Evolutionary conservation across 495 filamentous ascomycete species (phyloP).

Genomic region (Penicillium roqueforti): DNA sequence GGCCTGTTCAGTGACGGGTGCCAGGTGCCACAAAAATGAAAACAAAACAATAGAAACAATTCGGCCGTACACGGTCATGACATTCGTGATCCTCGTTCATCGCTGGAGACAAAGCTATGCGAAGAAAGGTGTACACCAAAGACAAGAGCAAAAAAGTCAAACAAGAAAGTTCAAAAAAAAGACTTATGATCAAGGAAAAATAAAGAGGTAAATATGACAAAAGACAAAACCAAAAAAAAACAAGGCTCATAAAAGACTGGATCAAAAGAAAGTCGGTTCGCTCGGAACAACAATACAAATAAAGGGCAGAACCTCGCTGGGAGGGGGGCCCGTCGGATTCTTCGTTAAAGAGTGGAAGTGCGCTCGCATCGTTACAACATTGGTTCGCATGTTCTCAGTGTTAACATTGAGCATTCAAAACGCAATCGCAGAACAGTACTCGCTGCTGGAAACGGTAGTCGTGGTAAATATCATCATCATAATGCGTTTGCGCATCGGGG

Average conservation of each 20-base stretch:
- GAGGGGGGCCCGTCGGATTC: constrained; percentile 12
- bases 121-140: constrained; percentile 42
- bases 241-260: constrained; percentile 18
- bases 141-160: constrained; percentile 14
- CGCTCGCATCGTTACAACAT: constrained; percentile 26
- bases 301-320: constrained; percentile 16
- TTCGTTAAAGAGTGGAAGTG: constrained; percentile 22
- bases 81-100: constrained; percentile 49
- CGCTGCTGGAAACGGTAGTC: constrained; percentile 22
- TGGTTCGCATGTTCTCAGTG: constrained; percentile 19
- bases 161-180: constrained; percentile 11
- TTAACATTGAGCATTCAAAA: constrained; percentile 13
- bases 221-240: constrained; percentile 22
- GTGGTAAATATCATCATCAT: constrained; percentile 32
- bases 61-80: constrained; percentile 48
- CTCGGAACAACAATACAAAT: constrained; percentile 18
- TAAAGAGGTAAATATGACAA: constrained; percentile 25
- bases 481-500: constrained; percentile 40
- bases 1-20: constrained; percentile 1
- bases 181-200: constrained; percentile 21
- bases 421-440: constrained; percentile 16
- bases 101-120: constrained; percentile 41
- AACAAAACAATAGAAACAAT: constrained; percentile 23
- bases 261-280: constrained; percentile 10
- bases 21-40: constrained; percentile 14